phyloP scores from a whole-genome alignment of 2,329 filamentous ascomycete species.

The Aspergillus terreus region DNA sequence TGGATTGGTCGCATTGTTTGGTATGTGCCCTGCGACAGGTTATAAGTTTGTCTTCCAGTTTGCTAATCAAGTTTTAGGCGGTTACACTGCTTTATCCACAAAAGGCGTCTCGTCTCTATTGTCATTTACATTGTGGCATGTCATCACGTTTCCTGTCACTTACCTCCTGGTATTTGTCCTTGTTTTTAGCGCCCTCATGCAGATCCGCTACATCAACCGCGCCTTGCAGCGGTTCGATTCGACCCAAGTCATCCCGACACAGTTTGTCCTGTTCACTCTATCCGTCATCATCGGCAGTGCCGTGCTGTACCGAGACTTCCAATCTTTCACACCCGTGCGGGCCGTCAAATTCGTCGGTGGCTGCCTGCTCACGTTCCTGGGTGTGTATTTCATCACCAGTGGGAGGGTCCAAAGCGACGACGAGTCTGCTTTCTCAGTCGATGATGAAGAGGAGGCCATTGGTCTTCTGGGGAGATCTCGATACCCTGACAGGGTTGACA shows the following conservation, averaged over 20 bases:
- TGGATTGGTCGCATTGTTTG: conserved; percentile 88
- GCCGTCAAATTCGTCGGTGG: conserved; percentile 84
- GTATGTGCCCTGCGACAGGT: conserved; percentile 44
- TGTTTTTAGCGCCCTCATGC: conserved; percentile 82
- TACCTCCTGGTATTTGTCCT: conserved; percentile 80
- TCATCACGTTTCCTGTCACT: conserved; percentile 86
- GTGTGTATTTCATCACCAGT: conserved; percentile 95
- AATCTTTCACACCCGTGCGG: conserved; percentile 69
- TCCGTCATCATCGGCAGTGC: conserved; percentile 94
- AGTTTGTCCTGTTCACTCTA: conserved; percentile 94
- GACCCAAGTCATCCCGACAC: conserved; percentile 94
- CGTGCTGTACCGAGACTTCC: conserved; percentile 90
- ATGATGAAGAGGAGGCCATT: conserved; percentile 57
- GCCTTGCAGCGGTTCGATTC: conserved; percentile 91
- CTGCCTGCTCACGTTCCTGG: conserved; percentile 87
- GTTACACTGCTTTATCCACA: conserved; percentile 93
- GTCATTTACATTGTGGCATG: conserved; percentile 82
- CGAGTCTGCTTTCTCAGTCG: conserved; percentile 62
- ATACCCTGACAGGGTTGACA: conserved; percentile 33
- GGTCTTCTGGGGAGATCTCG: conserved; percentile 37
- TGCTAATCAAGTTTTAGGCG: conserved; percentile 53
- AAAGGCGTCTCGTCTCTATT: conserved; percentile 95
- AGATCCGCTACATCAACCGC: conserved; percentile 93
- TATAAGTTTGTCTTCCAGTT: conserved; percentile 2
- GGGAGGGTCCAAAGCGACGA: conserved; percentile 61